phyloP scores from a whole-genome alignment of 2,329 filamentous ascomycete genomes.

The Alternaria infectoria region DNA sequence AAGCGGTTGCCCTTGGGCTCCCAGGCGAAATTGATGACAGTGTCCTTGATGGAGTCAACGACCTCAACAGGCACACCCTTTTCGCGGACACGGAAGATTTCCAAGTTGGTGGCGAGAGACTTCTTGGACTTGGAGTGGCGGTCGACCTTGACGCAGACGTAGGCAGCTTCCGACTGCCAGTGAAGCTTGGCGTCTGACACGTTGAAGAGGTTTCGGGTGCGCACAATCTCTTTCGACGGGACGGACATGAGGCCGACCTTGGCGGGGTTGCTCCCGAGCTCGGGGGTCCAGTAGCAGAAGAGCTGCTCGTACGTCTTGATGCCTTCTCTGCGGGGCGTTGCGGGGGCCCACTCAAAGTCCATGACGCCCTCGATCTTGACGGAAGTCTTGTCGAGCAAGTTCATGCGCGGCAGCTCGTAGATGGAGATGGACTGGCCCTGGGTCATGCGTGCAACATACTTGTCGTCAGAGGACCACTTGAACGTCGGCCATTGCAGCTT shows the following conservation, averaged over 20 bases:
- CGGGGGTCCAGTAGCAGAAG: constrained; percentile 98
- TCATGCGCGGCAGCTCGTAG: constrained; percentile 89
- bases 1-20: constrained; percentile 98
- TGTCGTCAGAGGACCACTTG: constrained; percentile 98
- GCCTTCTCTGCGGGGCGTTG: constrained; percentile 79
- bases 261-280: constrained; percentile 96
- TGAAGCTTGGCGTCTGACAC: constrained; percentile 97
- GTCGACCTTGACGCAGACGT: constrained; percentile 98
- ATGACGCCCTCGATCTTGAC: constrained; percentile 97
- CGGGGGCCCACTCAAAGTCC: constrained; percentile 98
- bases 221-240: constrained; percentile 90
- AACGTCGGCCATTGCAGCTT: constrained; percentile 98
- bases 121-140: constrained; percentile 99
- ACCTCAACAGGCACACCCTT: constrained; percentile 99
- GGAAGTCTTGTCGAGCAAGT: constrained; percentile 84
- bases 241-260: constrained; percentile 97
- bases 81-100: constrained; percentile 96
- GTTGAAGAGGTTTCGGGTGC: constrained; percentile 96
- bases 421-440: constrained; percentile 88
- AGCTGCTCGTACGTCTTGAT: constrained; percentile 94
- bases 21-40: constrained; percentile 99
- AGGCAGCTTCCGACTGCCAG: constrained; percentile 95
- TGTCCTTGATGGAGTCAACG: constrained; percentile 96
- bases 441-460: constrained; percentile 91
- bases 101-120: constrained; percentile 92